These are phyloP conservation scores for Boletellus deceptivus DNA, from an alignment of 1,284 basidiomycete genomes.

Conservation along the genomic window DNA sequence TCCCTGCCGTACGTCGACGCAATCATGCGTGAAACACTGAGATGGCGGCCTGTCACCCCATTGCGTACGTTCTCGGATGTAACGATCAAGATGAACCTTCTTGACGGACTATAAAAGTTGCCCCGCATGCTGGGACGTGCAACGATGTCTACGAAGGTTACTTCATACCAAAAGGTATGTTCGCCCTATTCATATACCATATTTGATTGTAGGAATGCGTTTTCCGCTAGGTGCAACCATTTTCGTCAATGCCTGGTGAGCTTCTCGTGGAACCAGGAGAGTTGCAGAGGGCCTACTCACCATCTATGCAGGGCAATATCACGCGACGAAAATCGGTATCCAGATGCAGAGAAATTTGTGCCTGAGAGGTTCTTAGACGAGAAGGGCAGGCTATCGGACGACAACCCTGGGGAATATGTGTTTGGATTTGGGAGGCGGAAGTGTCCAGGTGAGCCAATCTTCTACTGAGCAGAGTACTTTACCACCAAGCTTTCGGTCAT, in stretches of 20 bases:
- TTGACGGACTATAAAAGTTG: neutral
- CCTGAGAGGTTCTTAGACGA: conserved; percentile 10
- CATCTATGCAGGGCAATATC: conserved; percentile 10
- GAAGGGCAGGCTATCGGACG: conserved; percentile 5
- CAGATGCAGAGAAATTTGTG: conserved; percentile 4
- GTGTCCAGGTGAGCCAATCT: conserved; percentile 1
- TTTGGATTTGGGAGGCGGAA: conserved; percentile 14
- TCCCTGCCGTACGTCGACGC: neutral
- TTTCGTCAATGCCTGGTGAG: conserved; percentile 9
- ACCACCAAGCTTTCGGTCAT: no score
- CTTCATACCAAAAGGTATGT: conserved; percentile 18
- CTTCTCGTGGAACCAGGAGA: neutral
- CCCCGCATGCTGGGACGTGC: conserved; percentile 2
- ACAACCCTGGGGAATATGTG: conserved; percentile 1
- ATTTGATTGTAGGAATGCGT: neutral
- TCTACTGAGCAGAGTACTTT: neutral
- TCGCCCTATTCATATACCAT: no score
- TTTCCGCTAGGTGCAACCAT: neutral
- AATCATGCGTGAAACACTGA: neutral
- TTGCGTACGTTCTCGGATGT: neutral
- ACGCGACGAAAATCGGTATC: conserved; percentile 1
- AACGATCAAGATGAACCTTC: neutral
- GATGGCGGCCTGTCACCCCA: neutral
- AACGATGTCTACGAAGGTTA: conserved; percentile 14
- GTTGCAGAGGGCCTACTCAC: neutral